A percentile compares a stretch with the other conserved stretches of the same genome.
phyloP scores from a whole-genome alignment of 106 monocot species.

The Acorus gramineus region DNA sequence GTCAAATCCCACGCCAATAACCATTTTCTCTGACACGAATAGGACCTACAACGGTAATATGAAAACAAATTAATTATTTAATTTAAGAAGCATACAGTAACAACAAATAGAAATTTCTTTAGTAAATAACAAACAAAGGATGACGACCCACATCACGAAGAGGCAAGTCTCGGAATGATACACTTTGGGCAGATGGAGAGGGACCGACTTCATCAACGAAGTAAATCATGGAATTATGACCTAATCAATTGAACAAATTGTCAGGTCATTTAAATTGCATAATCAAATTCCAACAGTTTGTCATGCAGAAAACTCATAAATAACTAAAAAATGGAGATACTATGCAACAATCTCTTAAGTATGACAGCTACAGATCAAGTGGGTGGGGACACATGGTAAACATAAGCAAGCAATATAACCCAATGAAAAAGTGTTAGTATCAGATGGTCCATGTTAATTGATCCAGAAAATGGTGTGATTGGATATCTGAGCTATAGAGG shows the following conservation, averaged over 20 bases:
- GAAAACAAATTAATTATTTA: background rate
- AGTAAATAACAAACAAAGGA: slow-evolving; percentile 31
- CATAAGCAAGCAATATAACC: too few relatives aligned
- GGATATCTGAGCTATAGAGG: too few relatives aligned
- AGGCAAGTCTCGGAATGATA: slow-evolving; percentile 82
- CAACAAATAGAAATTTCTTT: background rate
- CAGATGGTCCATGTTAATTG: too few relatives aligned
- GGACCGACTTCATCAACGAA: slow-evolving; percentile 88
- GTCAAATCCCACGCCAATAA: slow-evolving; percentile 82
- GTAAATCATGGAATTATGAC: slow-evolving; percentile 88
- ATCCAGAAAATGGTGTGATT: too few relatives aligned
- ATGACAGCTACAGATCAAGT: too few relatives aligned
- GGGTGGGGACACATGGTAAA: too few relatives aligned
- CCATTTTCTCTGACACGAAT: slow-evolving; percentile 83
- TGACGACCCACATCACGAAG: slow-evolving; percentile 99
- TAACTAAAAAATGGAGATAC: too few relatives aligned
- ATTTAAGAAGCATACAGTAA: too few relatives aligned
- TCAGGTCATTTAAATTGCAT: background rate
- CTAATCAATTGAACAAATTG: slow-evolving; percentile 25
- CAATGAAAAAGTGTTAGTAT: too few relatives aligned
- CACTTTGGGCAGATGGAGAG: slow-evolving; percentile 78
- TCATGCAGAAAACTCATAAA: too few relatives aligned
- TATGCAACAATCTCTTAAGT: too few relatives aligned
- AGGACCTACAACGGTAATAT: slow-evolving; percentile 39
- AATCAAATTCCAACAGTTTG: background rate